These are phyloP conservation scores for Abrus precatorius DNA, from an alignment of 306 rosid species.

Conservation along the genomic window DNA sequence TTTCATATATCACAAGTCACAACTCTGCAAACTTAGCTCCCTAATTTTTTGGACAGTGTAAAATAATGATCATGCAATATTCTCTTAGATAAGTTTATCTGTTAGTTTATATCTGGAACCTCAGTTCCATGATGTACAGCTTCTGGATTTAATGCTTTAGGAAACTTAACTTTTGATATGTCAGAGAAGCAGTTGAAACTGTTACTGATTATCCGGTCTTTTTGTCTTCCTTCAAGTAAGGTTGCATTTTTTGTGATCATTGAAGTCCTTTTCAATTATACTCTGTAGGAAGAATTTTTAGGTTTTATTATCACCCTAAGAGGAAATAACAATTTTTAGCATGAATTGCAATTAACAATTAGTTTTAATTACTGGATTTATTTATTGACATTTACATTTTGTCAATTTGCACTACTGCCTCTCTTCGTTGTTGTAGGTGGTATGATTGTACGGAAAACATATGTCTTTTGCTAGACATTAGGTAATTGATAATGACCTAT, in stretches of 20 bases:
- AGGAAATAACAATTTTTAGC: not conserved
- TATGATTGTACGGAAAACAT: not conserved
- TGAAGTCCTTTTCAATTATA: not conserved
- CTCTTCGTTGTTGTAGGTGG: not conserved
- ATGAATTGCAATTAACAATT: not conserved
- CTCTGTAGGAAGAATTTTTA: not conserved
- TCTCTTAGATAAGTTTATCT: not conserved
- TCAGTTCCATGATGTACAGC: not conserved
- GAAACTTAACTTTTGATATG: too few species aligned
- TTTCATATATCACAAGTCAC: not conserved
- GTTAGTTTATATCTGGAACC: conserved; percentile 6
- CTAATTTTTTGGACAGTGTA: not conserved
- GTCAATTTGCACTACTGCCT: conserved; percentile 29
- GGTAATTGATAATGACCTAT: not conserved
- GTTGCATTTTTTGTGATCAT: too few species aligned
- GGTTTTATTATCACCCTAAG: too few species aligned
- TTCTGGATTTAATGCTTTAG: not conserved
- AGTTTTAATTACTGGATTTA: not conserved
- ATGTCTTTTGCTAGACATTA: conserved; percentile 4
- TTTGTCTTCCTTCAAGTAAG: too few species aligned
- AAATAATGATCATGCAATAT: not conserved
- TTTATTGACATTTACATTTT: conserved; percentile 6
- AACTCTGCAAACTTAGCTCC: not conserved
- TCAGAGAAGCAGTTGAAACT: too few species aligned
- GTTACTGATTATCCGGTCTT: too few species aligned